Percentiles rank a stretch among this genome's conserved stretches.
Evolutionary conservation across 495 filamentous ascomycete genomes (phyloP).

Genomic region (Aspergillus diversus): DNA sequence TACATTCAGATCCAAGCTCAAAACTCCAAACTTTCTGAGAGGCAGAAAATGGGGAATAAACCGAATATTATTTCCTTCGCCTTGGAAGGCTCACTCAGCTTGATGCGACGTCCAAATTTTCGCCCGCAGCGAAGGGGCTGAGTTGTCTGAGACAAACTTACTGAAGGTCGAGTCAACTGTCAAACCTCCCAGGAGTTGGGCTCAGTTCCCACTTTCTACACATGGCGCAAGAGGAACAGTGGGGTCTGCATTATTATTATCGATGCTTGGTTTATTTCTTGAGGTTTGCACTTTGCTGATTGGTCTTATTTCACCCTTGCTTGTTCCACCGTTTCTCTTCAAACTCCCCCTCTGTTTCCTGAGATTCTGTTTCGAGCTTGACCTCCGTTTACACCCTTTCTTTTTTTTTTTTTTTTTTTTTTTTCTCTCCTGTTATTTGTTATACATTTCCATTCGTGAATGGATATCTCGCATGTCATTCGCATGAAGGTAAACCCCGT

Average conservation of each 20-base stretch:
- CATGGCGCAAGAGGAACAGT: constrained; percentile 1
- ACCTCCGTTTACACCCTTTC: neutral
- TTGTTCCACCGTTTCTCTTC: neutral
- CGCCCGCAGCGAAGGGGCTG: neutral
- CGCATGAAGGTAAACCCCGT: neutral
- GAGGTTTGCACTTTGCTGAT: neutral
- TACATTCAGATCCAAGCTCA: neutral
- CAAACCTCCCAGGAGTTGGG: too few relatives aligned
- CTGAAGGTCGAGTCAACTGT: too few relatives aligned
- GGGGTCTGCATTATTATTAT: neutral
- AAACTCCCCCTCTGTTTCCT: too few relatives aligned
- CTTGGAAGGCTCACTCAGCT: neutral
- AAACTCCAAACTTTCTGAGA: neutral
- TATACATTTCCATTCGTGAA: neutral
- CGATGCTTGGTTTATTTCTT: neutral
- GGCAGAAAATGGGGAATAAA: neutral
- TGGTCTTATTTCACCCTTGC: constrained; percentile 1
- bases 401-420: neutral
- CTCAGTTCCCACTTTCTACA: neutral
- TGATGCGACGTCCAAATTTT: neutral
- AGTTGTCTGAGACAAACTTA: neutral
- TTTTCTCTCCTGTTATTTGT: neutral
- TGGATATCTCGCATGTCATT: neutral
- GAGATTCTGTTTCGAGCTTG: neutral
- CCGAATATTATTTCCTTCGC: neutral